Percentiles rank a stretch among this genome's conserved stretches.
Evolutionary conservation across 257 asterid species (phyloP).

Genomic region (Lycium barbarum): DNA sequence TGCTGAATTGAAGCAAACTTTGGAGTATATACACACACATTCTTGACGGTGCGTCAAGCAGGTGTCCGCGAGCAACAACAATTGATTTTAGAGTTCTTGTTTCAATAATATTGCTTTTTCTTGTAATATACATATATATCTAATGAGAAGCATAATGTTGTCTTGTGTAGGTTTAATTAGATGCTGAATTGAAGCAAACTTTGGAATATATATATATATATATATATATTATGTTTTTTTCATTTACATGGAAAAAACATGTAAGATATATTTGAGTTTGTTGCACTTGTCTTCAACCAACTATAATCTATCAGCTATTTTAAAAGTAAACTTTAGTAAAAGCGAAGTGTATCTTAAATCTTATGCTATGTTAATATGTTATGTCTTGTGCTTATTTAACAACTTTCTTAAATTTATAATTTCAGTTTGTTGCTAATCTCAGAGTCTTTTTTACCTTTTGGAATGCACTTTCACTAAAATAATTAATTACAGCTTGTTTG

Average conservation of each 20-base stretch:
- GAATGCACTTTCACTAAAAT: neutral
- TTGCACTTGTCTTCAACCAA: neutral
- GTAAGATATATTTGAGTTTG: neutral
- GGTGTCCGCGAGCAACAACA: conserved; percentile 46
- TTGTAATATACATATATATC: neutral
- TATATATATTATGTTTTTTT: too few species aligned
- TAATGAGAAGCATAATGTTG: neutral
- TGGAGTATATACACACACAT: conserved; percentile 37
- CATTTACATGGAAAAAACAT: neutral
- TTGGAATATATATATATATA: neutral
- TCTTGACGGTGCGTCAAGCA: conserved; percentile 56
- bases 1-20: too few species aligned
- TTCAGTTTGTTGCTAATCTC: neutral
- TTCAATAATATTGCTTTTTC: neutral
- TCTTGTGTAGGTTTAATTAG: neutral
- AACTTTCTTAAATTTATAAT: neutral
- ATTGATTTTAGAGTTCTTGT: conserved; percentile 43
- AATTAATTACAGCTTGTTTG: neutral
- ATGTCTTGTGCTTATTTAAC: neutral
- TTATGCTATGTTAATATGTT: neutral
- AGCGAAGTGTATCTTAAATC: too few species aligned
- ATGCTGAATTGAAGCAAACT: conserved; percentile 2
- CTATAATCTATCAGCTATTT: too few species aligned
- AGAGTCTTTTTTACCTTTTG: neutral
- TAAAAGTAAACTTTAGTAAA: too few species aligned